Conservation (phyloP, 768 basidiomycete species). For the Russula brevipes region DNA sequence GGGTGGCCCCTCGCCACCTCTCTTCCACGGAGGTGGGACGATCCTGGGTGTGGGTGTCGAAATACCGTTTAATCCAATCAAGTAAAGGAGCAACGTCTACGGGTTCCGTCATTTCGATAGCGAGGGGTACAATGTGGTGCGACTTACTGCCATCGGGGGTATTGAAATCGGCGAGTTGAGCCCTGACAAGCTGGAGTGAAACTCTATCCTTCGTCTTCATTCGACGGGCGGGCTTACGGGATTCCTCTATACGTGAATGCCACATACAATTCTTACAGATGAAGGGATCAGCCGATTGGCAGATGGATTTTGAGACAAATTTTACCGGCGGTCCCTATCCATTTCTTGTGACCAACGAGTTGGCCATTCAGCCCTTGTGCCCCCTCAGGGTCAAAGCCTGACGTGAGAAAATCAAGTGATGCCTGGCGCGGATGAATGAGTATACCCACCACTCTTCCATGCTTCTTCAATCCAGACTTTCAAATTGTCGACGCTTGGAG, state of each 20-base stretch:
- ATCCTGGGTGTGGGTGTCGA: constrained; percentile 37
- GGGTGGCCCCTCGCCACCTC: constrained; percentile 44
- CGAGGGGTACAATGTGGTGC: neutral
- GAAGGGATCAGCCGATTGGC: constrained; percentile 9
- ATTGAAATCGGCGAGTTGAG: constrained; percentile 63
- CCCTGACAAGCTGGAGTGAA: constrained; percentile 35
- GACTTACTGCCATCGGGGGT: constrained; percentile 43
- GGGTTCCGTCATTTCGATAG: neutral
- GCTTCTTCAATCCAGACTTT: constrained; percentile 79
- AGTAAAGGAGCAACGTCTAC: constrained; percentile 47
- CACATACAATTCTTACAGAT: constrained; percentile 60
- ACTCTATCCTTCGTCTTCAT: neutral
- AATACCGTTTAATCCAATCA: constrained; percentile 76
- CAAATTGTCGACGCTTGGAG: constrained; percentile 68
- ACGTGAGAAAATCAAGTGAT: neutral
- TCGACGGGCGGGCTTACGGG: constrained; percentile 50
- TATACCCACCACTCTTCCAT: constrained; percentile 58
- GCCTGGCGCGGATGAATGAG: neutral
- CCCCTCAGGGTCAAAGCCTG: constrained; percentile 73
- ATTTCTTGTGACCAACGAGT: constrained; percentile 56
- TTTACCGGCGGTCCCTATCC: constrained; percentile 77
- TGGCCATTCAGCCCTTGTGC: constrained; percentile 50
- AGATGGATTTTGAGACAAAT: constrained; percentile 5
- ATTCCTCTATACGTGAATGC: constrained; percentile 76
- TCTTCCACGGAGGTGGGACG: constrained; percentile 42